Evolutionary conservation across 257 asterid species (phyloP).

Genomic region (Nicotiana benthamiana): DNA sequence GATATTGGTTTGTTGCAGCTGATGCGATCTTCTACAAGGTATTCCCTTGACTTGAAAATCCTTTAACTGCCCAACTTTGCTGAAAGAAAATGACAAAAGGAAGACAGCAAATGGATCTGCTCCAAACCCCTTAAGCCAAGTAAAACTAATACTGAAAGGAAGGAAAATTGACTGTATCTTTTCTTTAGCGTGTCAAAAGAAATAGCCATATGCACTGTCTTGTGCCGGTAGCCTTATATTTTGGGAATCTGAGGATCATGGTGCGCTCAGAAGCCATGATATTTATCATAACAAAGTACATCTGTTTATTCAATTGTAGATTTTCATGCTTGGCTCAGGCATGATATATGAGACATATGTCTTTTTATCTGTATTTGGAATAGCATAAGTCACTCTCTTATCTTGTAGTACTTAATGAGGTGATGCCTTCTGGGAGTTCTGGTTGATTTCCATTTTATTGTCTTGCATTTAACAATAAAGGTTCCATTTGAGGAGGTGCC

Average conservation of each 20-base stretch:
- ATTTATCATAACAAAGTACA: not conserved
- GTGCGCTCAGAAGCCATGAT: not conserved
- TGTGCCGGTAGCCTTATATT: not conserved
- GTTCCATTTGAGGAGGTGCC: conserved; percentile 98
- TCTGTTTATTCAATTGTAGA: not conserved
- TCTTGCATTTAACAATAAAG: conserved; percentile 29
- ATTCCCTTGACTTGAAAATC: conserved; percentile 2
- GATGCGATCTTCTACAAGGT: conserved; percentile 82
- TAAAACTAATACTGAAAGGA: not conserved
- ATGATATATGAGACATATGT: not conserved
- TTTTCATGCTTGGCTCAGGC: not conserved
- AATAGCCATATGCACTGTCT: not conserved
- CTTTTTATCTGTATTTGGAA: not conserved
- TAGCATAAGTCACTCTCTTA: not conserved
- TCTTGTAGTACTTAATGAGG: not conserved
- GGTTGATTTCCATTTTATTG: not conserved
- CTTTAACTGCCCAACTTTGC: not conserved
- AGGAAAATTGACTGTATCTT: not conserved
- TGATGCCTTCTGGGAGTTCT: not conserved
- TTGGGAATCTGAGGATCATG: not conserved
- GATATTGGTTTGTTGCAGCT: conserved; percentile 37
- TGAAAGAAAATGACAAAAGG: not conserved
- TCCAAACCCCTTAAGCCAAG: not conserved
- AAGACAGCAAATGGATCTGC: not conserved
- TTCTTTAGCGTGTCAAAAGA: not conserved